Conservation (phyloP, 176 grass and related monocot species). For the Secale cereale region DNA sequence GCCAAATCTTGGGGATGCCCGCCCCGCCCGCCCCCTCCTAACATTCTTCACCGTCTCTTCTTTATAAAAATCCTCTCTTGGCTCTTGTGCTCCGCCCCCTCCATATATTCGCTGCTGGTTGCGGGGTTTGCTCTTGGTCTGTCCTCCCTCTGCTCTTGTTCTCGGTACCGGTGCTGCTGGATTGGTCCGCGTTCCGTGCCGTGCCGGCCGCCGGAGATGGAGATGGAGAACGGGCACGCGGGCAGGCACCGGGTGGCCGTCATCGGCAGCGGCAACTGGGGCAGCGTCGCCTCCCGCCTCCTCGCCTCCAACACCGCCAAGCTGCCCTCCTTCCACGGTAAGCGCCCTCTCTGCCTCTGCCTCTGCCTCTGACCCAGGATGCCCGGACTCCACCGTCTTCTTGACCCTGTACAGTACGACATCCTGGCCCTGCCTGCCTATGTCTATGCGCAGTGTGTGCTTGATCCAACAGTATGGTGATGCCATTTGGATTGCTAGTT, state of each 20-base stretch:
- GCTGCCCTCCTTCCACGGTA: slow-evolving; percentile 60
- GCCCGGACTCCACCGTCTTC: not conserved
- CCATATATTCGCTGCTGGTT: not conserved
- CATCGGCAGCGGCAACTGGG: slow-evolving; percentile 96
- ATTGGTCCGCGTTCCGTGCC: slow-evolving; percentile 37
- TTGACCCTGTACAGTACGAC: not conserved
- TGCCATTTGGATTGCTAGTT: not conserved
- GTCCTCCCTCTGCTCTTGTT: not conserved
- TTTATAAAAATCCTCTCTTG: not conserved
- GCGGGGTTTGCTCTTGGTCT: not conserved
- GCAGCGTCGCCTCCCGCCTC: slow-evolving; percentile 87
- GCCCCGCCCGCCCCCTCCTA: slow-evolving; percentile 26
- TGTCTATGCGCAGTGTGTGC: too few relatives aligned
- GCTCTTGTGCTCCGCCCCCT: not conserved
- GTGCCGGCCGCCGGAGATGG: slow-evolving; percentile 34
- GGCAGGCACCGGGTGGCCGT: slow-evolving; percentile 61
- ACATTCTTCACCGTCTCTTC: slow-evolving; percentile 12
- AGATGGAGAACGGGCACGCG: slow-evolving; percentile 47
- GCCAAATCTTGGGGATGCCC: slow-evolving; percentile 34
- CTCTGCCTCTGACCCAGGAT: not conserved
- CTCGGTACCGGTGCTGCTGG: not conserved
- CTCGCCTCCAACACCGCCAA: slow-evolving; percentile 91
- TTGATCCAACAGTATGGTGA: not conserved
- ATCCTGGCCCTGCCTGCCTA: not conserved
- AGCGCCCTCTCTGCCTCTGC: not conserved